phyloP scores from a whole-genome alignment of 2,329 filamentous ascomycete species.

The Colletotrichum orbiculare region DNA sequence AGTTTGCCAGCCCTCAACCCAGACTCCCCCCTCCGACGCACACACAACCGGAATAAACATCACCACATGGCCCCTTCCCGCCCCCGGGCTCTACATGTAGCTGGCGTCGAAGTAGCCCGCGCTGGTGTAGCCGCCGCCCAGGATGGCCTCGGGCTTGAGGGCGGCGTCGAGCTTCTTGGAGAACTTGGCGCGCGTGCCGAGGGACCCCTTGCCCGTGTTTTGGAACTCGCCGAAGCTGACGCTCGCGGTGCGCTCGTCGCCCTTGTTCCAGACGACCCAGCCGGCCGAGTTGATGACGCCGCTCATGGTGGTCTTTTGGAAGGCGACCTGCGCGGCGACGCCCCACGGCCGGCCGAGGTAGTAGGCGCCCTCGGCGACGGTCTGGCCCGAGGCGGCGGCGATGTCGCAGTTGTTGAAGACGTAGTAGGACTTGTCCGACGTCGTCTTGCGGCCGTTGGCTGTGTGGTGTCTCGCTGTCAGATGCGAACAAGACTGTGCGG shows the following conservation, averaged over 20 bases:
- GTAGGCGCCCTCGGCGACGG: constrained; percentile 51
- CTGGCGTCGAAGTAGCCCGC: constrained; percentile 43
- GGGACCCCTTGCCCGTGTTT: constrained; percentile 68
- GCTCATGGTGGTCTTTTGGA: constrained; percentile 61
- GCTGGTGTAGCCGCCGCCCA: constrained; percentile 42
- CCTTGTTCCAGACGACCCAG: constrained; percentile 66
- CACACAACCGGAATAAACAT: too few species aligned
- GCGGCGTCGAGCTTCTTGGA: constrained; percentile 48
- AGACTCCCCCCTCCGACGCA: too few species aligned
- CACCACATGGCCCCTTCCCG: too few species aligned
- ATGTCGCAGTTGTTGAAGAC: constrained; percentile 59
- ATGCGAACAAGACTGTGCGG: background rate
- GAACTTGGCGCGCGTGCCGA: constrained; percentile 61
- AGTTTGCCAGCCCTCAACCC: too few species aligned
- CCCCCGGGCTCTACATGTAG: constrained; percentile 37
- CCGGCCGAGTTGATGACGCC: constrained; percentile 68
- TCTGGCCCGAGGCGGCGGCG: constrained; percentile 50
- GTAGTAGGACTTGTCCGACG: constrained; percentile 52
- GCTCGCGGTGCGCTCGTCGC: constrained; percentile 59
- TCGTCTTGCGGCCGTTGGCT: constrained; percentile 55
- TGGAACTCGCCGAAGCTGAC: constrained; percentile 68
- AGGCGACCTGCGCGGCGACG: constrained; percentile 58
- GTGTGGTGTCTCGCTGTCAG: background rate
- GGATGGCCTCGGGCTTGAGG: constrained; percentile 46
- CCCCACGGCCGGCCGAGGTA: constrained; percentile 63